Conservation (phyloP, 1,139 yeast species). For the Kurtzmaniella natalensis region DNA sequence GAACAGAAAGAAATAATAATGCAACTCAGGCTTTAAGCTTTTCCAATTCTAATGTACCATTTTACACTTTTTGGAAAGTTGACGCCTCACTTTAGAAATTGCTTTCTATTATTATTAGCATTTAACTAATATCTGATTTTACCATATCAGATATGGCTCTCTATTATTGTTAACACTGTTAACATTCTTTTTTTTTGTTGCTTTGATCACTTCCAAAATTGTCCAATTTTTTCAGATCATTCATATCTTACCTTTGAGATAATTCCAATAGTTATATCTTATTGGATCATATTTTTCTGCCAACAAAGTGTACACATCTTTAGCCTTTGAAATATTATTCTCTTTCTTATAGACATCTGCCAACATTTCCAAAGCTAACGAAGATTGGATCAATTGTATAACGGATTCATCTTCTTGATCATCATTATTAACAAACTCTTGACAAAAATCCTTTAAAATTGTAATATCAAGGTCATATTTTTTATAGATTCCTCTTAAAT, state of each 20-base stretch:
- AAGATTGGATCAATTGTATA: slow-evolving; percentile 37
- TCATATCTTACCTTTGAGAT: slow-evolving; percentile 12
- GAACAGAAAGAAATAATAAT: too few relatives aligned
- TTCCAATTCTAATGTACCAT: too few relatives aligned
- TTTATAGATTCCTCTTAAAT: slow-evolving; percentile 58
- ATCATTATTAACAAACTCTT: slow-evolving; percentile 31
- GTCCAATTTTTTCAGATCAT: too few relatives aligned
- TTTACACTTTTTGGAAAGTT: too few relatives aligned
- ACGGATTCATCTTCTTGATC: slow-evolving; percentile 11
- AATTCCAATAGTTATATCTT: slow-evolving; percentile 63
- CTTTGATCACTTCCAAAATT: too few relatives aligned
- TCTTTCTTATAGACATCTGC: slow-evolving; percentile 43
- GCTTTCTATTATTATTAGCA: too few relatives aligned
- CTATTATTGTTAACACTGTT: too few relatives aligned
- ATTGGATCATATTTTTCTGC: slow-evolving; percentile 60
- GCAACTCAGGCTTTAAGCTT: too few relatives aligned
- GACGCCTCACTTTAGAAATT: too few relatives aligned
- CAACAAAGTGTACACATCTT: slow-evolving; percentile 44
- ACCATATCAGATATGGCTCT: too few relatives aligned
- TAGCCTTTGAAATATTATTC: slow-evolving; percentile 27
- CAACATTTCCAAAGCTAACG: slow-evolving; percentile 64
- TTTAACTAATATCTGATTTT: too few relatives aligned
- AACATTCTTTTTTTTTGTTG: too few relatives aligned
- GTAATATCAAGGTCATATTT: slow-evolving; percentile 23
- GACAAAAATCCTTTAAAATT: slow-evolving; percentile 43